Evolutionary conservation across 2,329 filamentous ascomycete genomes (phyloP).

Genomic region (Ceratocystis colombiana): DNA sequence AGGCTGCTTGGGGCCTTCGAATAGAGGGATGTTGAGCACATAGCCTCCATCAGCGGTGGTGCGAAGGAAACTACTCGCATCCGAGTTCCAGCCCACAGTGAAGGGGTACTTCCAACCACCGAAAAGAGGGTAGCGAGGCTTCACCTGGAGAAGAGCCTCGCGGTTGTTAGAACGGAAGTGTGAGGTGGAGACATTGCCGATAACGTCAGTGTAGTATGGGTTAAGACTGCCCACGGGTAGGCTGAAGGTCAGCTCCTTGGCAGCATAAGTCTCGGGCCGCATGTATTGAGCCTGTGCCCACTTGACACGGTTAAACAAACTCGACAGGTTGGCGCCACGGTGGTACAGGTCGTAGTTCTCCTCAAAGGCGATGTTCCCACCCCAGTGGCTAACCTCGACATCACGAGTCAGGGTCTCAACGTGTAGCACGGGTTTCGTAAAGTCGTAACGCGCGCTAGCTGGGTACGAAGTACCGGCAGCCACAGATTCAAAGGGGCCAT

Average conservation of each 20-base stretch:
- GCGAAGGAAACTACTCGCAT: slow-evolving; percentile 67
- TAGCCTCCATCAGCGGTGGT: slow-evolving; percentile 58
- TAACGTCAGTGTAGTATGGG: slow-evolving; percentile 89
- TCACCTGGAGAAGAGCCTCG: slow-evolving; percentile 77
- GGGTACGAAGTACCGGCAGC: slow-evolving; percentile 65
- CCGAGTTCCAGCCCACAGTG: slow-evolving; percentile 88
- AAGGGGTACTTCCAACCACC: slow-evolving; percentile 98
- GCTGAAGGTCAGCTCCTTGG: slow-evolving; percentile 73
- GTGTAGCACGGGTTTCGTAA: slow-evolving; percentile 81
- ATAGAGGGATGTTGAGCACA: slow-evolving; percentile 79
- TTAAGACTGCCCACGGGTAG: slow-evolving; percentile 70
- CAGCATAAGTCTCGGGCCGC: slow-evolving; percentile 63
- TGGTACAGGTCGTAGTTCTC: slow-evolving; percentile 86
- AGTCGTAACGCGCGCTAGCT: slow-evolving; percentile 80
- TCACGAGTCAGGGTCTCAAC: slow-evolving; percentile 74
- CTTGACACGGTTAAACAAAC: slow-evolving; percentile 64
- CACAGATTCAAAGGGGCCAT: slow-evolving; percentile 77
- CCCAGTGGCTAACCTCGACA: slow-evolving; percentile 95
- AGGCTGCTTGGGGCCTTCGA: slow-evolving; percentile 77
- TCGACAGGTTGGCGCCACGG: slow-evolving; percentile 66
- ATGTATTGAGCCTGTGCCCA: slow-evolving; percentile 66
- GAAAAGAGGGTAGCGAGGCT: slow-evolving; percentile 91
- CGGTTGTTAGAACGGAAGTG: slow-evolving; percentile 67
- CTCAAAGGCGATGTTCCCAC: slow-evolving; percentile 89
- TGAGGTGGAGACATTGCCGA: slow-evolving; percentile 94